Percentiles rank a stretch among this genome's conserved stretches.
phyloP scores from a whole-genome alignment of 768 basidiomycete species.

The Pulveroboletus ravenelii region DNA sequence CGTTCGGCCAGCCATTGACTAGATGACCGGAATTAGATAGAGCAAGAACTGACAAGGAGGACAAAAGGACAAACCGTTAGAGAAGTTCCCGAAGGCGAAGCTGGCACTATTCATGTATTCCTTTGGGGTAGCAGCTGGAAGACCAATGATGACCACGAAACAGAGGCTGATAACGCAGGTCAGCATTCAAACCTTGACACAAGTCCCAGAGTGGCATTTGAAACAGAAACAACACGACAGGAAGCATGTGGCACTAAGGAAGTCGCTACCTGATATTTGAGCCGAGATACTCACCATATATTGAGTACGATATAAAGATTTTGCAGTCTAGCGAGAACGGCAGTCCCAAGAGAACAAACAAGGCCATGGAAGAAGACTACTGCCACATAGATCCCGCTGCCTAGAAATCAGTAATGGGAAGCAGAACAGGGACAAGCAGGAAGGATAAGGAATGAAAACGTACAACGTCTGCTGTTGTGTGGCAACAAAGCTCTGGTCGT shows the following conservation, averaged over 20 bases:
- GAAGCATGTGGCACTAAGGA: no score
- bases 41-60: not conserved
- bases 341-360: slow-evolving; percentile 64
- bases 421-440: not conserved
- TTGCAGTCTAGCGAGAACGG: slow-evolving; percentile 63
- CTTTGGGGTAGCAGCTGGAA: slow-evolving; percentile 59
- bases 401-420: not conserved
- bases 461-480: slow-evolving; percentile 45
- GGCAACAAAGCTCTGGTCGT: slow-evolving; percentile 34
- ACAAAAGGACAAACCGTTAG: slow-evolving; percentile 46
- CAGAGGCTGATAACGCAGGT: slow-evolving; percentile 12
- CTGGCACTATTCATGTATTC: slow-evolving; percentile 56
- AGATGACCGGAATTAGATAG: not conserved
- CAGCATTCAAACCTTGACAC: not conserved
- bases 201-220: not conserved
- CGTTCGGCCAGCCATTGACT: slow-evolving; percentile 44
- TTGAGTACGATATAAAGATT: slow-evolving; percentile 69
- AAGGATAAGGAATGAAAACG: slow-evolving; percentile 28
- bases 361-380: slow-evolving; percentile 59
- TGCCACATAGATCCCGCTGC: slow-evolving; percentile 60
- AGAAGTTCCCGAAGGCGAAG: slow-evolving; percentile 59
- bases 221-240: not conserved
- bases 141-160: slow-evolving; percentile 51
- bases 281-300: slow-evolving; percentile 43
- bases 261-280: not conserved